Evolutionary conservation across 1,284 basidiomycete genomes (phyloP), one percentile per base, ranked within the genome.

Genomic region (Inonotus obliquus): DNA sequence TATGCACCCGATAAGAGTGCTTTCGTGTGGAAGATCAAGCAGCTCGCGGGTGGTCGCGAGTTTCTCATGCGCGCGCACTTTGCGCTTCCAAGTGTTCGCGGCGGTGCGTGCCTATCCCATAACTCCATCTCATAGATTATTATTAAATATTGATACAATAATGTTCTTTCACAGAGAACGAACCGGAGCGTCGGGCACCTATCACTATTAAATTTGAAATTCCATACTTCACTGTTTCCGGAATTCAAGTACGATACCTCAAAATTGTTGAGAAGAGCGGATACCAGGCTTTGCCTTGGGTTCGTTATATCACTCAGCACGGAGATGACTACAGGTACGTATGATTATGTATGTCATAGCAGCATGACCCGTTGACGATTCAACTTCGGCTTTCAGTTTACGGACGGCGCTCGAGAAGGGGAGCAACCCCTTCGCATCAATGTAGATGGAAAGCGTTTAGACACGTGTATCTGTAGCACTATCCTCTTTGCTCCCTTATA

Each of bases 211-310:
- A 94, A 75, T 99, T 96, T 68, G 96, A 99, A 78, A 98, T 99
- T 49, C 96, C 96, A 1, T 98, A 97, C 78, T 98, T 98, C 73
- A 98, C 96, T 0, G 91, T 95, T 1, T 97, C 94, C 0, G 96
- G 97, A 9, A 97, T 98, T 64, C 94, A 97, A 75, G 96, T 98
- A 17, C 84, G 96, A 58, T 98, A 98, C 72, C 80, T 94, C 67
- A 99, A 99, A 77, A 96, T 99, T 59, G 95, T 98, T 0, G 97
- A 99, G 75, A 98, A 99, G 82, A 95, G 92, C 62, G 96, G 95
- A 19, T 97, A 96, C 73, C 93, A 97, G 74, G 94, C 94, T 0
- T 75, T 96, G 62, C 94, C 91, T 2, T 94, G 92, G 92, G 92
- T 94, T 62, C 78, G 91, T 65, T 96, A 96, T 74, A 96, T 97